Evolutionary conservation across 2,329 filamentous ascomycete genomes (phyloP).

Genomic region (Paracorniculantispora psalliotae): DNA sequence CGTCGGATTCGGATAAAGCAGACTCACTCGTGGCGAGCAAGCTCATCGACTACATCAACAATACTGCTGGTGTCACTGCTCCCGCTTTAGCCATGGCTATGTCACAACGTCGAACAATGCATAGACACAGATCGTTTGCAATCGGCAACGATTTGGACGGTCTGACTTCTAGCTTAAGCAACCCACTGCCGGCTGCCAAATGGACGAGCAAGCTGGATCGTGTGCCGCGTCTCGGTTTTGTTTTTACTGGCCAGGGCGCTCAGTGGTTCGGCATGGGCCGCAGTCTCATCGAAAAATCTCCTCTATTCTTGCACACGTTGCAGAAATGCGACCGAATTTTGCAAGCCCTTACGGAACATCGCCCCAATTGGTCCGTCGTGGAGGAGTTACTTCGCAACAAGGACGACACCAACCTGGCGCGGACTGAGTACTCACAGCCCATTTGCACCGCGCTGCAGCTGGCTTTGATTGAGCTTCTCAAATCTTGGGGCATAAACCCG

Average conservation of each 20-base stretch:
- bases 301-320: conserved; percentile 10
- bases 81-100: conserved; percentile 26
- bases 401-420: conserved; percentile 32
- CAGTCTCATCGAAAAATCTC: conserved; percentile 14
- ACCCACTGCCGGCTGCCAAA: background rate
- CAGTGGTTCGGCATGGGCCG: conserved; percentile 18
- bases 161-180: background rate
- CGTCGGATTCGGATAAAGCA: conserved; percentile 16
- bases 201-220: background rate
- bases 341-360: background rate
- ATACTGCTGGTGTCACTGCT: conserved; percentile 19
- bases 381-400: background rate
- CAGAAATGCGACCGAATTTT: conserved; percentile 13
- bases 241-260: conserved; percentile 27
- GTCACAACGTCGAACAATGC: conserved; percentile 18
- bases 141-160: conserved; percentile 10
- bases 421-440: conserved; percentile 38
- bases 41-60: conserved; percentile 23
- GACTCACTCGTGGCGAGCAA: conserved; percentile 13
- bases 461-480: conserved; percentile 34
- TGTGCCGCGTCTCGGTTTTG: conserved; percentile 15
- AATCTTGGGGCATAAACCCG: conserved; percentile 25
- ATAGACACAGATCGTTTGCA: conserved; percentile 21
- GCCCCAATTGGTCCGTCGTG: conserved; percentile 9
- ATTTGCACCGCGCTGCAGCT: conserved; percentile 40